These are phyloP conservation scores for Chlorella sorokiniana DNA, from an alignment of 139 green algal species.

Conservation along the genomic window DNA sequence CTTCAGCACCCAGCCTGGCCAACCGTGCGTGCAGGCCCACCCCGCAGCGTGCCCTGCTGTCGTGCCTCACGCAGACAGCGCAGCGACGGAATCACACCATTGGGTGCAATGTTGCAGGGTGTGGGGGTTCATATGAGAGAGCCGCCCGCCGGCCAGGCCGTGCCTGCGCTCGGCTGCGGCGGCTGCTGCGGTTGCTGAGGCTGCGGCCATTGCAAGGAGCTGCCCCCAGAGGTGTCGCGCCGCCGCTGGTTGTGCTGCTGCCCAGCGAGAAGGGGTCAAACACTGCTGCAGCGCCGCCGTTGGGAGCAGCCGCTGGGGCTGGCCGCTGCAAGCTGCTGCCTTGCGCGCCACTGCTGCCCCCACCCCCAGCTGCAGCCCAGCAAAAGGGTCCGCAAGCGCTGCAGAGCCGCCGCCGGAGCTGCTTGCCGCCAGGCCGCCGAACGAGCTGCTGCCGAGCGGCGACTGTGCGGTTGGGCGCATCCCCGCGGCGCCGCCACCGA, in stretches of 20 bases:
- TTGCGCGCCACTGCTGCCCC: background rate
- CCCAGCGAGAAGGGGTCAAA: constrained; percentile 18
- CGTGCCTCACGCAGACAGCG: no score
- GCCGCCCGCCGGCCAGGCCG: background rate
- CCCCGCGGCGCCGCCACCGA: background rate
- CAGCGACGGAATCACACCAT: no score
- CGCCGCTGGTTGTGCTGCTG: background rate
- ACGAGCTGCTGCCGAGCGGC: background rate
- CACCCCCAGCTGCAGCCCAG: constrained; percentile 3
- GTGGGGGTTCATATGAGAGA: background rate
- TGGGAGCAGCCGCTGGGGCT: no score
- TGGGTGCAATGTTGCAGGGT: background rate
- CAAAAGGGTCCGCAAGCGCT: constrained; percentile 23
- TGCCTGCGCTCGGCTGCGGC: background rate
- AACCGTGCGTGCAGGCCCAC: no score
- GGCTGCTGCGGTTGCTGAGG: background rate
- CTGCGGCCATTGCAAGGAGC: background rate
- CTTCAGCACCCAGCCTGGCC: no score
- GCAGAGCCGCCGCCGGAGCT: background rate
- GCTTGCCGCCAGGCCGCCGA: no score
- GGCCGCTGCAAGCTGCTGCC: background rate
- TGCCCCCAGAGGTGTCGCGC: background rate
- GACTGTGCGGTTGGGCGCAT: no score
- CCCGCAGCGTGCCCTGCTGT: no score
- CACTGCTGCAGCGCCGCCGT: background rate